phyloP scores from a whole-genome alignment of 2,329 filamentous ascomycete genomes.

The Proliferodiscus dingleyae region DNA sequence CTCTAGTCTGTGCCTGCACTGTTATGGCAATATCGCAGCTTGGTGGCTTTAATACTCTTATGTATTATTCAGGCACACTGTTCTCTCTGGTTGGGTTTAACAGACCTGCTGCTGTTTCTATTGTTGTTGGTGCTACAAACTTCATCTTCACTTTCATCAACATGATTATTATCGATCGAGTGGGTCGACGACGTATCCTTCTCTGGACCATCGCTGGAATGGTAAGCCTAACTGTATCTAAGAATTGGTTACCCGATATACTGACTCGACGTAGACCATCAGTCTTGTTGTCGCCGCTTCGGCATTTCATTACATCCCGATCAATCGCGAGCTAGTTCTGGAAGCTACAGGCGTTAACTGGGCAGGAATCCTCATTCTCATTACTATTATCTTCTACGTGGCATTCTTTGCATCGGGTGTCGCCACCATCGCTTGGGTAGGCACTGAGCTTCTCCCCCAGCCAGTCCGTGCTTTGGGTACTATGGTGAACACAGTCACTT shows the following conservation, averaged over 20 bases:
- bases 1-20: constrained; percentile 42
- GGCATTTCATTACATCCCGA: constrained; percentile 45
- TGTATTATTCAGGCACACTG: constrained; percentile 40
- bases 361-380: constrained; percentile 49
- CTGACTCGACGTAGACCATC: too few relatives aligned
- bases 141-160: constrained; percentile 47
- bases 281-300: constrained; percentile 50
- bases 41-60: constrained; percentile 42
- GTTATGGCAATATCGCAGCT: constrained; percentile 48
- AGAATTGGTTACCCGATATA: too few relatives aligned
- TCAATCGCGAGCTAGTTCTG: constrained; percentile 38
- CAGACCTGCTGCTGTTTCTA: constrained; percentile 43
- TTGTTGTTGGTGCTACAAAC: constrained; percentile 41
- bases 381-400: constrained; percentile 59
- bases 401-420: constrained; percentile 41
- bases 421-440: constrained; percentile 34
- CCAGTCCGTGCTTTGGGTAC: constrained; percentile 59
- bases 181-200: constrained; percentile 43
- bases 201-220: constrained; percentile 41
- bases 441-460: constrained; percentile 58
- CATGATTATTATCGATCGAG: constrained; percentile 42
- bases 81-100: constrained; percentile 45
- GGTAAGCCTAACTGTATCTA: too few relatives aligned
- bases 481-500: constrained; percentile 55
- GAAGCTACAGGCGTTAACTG: constrained; percentile 36